Evolutionary conservation across 2,329 filamentous ascomycete genomes (phyloP).

Genomic region (Ceratocystis lukuohia): DNA sequence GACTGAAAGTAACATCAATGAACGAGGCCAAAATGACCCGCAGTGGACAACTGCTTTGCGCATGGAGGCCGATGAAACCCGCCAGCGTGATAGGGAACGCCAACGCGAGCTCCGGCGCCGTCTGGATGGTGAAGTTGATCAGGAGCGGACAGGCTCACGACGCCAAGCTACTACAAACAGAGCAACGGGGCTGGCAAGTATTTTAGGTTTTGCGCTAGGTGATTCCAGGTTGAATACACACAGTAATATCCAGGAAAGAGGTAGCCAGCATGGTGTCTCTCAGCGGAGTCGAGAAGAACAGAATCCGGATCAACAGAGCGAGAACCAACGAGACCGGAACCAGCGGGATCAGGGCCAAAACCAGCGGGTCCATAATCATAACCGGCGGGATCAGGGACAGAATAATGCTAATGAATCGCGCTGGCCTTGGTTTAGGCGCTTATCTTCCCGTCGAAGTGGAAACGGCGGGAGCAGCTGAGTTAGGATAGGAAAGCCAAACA

Average conservation of each 20-base stretch:
- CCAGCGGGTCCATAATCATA: background rate
- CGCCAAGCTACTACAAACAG: background rate
- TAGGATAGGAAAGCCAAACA: background rate
- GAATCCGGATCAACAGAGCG: background rate
- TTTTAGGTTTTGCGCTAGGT: background rate
- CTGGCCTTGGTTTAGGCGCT: background rate
- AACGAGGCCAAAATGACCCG: background rate
- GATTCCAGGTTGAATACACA: background rate
- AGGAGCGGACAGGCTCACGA: background rate
- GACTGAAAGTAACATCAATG: background rate
- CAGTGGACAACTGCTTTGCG: background rate
- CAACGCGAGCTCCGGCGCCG: constrained; percentile 1
- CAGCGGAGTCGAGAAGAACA: background rate
- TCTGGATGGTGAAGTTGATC: background rate
- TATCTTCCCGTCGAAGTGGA: background rate
- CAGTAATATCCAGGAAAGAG: background rate
- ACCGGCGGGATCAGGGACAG: background rate
- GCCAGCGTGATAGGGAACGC: constrained; percentile 5
- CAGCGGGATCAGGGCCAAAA: background rate
- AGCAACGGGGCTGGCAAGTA: background rate
- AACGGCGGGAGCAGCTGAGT: background rate
- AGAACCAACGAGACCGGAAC: background rate
- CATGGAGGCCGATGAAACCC: background rate
- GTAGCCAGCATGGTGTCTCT: background rate
- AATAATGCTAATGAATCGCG: background rate